phyloP scores from a whole-genome alignment of 2,329 filamentous ascomycete genomes.

The Davidsoniella eucalypti region DNA sequence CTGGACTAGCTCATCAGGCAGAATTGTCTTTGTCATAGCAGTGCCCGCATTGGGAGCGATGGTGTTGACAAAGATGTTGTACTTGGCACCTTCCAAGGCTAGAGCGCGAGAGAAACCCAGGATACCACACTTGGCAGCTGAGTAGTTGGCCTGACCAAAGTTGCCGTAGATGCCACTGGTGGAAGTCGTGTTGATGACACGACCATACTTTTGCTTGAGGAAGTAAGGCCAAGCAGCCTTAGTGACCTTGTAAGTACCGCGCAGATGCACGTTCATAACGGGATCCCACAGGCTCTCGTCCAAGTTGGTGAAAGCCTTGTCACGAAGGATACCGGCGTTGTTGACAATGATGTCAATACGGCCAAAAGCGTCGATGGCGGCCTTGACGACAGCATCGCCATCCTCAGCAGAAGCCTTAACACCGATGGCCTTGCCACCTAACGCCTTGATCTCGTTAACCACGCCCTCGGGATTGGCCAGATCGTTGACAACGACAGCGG shows the following conservation, averaged over 20 bases:
- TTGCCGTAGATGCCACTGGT: constrained; percentile 98
- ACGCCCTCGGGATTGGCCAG: constrained; percentile 81
- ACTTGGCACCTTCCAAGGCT: constrained; percentile 83
- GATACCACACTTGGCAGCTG: constrained; percentile 81
- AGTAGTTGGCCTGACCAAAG: constrained; percentile 97
- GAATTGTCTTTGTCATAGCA: constrained; percentile 80
- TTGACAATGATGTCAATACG: constrained; percentile 92
- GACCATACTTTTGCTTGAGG: constrained; percentile 96
- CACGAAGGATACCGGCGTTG: constrained; percentile 92
- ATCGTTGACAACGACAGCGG: constrained; percentile 85
- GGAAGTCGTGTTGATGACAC: constrained; percentile 90
- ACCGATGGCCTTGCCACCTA: constrained; percentile 77
- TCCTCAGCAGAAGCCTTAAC: constrained; percentile 91
- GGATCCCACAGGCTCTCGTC: constrained; percentile 84
- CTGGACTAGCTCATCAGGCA: constrained; percentile 95
- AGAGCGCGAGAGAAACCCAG: constrained; percentile 88
- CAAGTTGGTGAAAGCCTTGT: constrained; percentile 98
- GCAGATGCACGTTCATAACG: constrained; percentile 80
- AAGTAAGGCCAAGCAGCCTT: constrained; percentile 97
- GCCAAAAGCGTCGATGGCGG: constrained; percentile 82
- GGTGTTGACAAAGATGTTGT: constrained; percentile 97
- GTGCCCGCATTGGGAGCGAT: constrained; percentile 97
- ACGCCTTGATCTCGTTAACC: constrained; percentile 79
- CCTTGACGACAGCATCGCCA: constrained; percentile 79
- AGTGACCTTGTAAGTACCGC: constrained; percentile 89